Percentiles rank a stretch among this genome's conserved stretches.
phyloP scores from a whole-genome alignment of 768 basidiomycete species.

The Mycena belliarum region DNA sequence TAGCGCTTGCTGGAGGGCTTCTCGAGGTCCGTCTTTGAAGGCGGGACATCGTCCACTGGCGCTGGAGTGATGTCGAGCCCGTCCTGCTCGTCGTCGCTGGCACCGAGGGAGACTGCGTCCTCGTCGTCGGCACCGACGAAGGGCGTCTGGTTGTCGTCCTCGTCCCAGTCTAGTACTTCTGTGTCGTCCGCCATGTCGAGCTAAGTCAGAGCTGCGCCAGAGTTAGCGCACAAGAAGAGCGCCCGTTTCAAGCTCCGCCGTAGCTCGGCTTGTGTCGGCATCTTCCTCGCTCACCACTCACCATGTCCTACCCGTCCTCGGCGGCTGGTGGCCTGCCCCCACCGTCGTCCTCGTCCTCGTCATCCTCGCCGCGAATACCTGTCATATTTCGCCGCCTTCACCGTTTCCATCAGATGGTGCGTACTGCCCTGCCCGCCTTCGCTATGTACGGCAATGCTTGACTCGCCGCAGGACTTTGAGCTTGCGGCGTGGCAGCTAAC shows the following conservation, averaged over 20 bases:
- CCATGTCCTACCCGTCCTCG: slow-evolving; percentile 37
- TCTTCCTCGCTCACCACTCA: slow-evolving; percentile 3
- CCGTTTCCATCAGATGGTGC: slow-evolving; percentile 86
- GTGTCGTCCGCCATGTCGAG: slow-evolving; percentile 61
- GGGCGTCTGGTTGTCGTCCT: slow-evolving; percentile 41
- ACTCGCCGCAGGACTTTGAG: slow-evolving; percentile 80
- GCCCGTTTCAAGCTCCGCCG: slow-evolving; percentile 27
- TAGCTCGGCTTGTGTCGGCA: neutral
- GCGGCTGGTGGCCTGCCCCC: slow-evolving; percentile 39
- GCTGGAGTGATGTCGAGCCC: slow-evolving; percentile 1
- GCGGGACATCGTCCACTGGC: neutral
- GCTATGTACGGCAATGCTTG: neutral
- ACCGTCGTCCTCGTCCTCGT: slow-evolving; percentile 32
- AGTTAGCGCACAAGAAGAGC: slow-evolving; percentile 16
- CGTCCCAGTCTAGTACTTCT: slow-evolving; percentile 73
- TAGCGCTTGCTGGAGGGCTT: slow-evolving; percentile 2
- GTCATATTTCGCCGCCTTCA: slow-evolving; percentile 79
- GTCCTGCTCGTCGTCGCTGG: slow-evolving; percentile 19
- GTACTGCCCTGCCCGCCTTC: slow-evolving; percentile 19
- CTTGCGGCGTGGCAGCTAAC: slow-evolving; percentile 94
- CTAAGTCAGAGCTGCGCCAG: slow-evolving; percentile 1
- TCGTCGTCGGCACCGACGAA: slow-evolving; percentile 60
- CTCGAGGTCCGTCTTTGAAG: neutral
- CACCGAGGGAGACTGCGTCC: slow-evolving; percentile 41
- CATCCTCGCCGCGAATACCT: slow-evolving; percentile 60